phyloP scores from a whole-genome alignment of 108 stramenopile species.

The Cyclostephanos tholiformis region DNA sequence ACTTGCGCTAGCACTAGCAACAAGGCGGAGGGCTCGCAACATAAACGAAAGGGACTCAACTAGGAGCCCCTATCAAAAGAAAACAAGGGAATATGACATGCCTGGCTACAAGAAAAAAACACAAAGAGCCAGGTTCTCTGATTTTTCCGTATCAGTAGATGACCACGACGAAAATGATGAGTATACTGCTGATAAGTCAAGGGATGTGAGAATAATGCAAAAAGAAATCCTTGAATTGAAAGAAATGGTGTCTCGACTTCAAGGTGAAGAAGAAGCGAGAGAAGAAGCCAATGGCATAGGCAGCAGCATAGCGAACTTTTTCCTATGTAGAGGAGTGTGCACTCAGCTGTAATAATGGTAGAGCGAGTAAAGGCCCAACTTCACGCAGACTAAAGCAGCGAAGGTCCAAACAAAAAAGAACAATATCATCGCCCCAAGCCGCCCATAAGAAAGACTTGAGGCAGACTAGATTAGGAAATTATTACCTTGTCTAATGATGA shows the following conservation, averaged over 20 bases:
- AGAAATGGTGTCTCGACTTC: neutral
- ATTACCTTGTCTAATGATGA: no score
- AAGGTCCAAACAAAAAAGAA: neutral
- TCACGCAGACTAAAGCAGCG: neutral
- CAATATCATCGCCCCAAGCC: no score
- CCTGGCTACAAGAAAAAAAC: neutral
- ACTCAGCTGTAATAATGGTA: neutral
- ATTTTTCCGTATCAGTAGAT: neutral
- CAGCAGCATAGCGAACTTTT: neutral
- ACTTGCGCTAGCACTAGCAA: no score
- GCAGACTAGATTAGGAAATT: no score
- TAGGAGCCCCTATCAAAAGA: neutral
- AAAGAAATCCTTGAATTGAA: no score
- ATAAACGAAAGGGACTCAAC: neutral
- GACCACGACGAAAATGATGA: no score
- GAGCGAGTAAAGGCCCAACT: neutral
- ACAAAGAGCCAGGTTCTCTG: neutral
- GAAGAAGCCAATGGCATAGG: neutral
- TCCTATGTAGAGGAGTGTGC: neutral
- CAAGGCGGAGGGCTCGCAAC: neutral
- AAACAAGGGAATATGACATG: neutral
- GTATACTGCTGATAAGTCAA: no score
- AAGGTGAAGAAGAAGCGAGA: neutral
- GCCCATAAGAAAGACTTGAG: no score
- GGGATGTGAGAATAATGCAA: no score